Evolutionary conservation across 371 early-diverging fungal species (phyloP).

Genomic region (Phascolomyces articulosus): DNA sequence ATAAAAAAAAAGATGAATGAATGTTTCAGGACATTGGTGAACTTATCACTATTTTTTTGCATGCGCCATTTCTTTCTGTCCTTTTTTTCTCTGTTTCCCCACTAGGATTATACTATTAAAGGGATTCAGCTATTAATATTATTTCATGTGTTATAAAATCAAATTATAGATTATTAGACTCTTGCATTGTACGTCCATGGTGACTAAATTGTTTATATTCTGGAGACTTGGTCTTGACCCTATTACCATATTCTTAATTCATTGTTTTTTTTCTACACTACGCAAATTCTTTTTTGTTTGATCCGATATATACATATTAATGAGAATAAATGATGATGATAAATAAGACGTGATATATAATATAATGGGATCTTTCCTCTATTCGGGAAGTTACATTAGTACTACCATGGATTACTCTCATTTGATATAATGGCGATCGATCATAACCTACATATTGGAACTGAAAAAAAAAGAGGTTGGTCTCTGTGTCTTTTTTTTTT

Average conservation of each 20-base stretch:
- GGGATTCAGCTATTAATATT: background rate
- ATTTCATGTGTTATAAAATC: background rate
- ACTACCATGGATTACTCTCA: background rate
- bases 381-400: background rate
- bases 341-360: too few relatives aligned
- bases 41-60: too few relatives aligned
- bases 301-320: too few relatives aligned
- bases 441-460: background rate
- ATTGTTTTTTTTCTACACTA: too few relatives aligned
- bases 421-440: background rate
- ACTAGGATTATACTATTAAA: background rate
- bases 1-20: background rate
- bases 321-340: too few relatives aligned
- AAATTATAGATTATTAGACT: background rate
- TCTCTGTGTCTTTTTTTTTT: background rate
- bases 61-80: background rate
- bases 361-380: too few relatives aligned
- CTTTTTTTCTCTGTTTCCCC: background rate
- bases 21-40: background rate
- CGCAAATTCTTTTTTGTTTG: too few relatives aligned
- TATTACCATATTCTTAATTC: background rate
- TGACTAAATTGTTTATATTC: conserved; percentile 2
- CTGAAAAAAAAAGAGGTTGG: background rate
- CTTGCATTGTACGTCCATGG: background rate
- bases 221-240: background rate